These are phyloP conservation scores for Viola pubescens DNA, from an alignment of 441 rosid species.

Conservation along the genomic window DNA sequence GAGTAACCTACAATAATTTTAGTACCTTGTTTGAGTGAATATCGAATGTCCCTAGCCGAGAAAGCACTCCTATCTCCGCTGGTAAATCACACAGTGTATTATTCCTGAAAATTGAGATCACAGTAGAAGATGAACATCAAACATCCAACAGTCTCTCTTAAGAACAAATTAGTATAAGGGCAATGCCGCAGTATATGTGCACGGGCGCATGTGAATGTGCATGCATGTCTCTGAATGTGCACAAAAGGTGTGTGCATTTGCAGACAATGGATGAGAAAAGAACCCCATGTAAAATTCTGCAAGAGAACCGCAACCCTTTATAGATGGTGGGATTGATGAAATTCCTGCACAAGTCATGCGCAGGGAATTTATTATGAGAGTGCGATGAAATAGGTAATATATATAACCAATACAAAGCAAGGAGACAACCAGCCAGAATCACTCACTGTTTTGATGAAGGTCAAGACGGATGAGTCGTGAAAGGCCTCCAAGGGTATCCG, in stretches of 20 bases:
- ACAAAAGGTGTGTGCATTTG: conserved; percentile 6
- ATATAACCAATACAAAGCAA: conserved; percentile 10
- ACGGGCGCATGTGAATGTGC: no score
- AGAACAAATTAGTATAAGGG: no score
- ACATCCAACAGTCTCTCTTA: neutral
- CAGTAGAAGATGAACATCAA: conserved; percentile 8
- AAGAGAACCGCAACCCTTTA: conserved; percentile 67
- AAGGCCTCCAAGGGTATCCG: conserved; percentile 69
- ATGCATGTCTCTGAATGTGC: neutral
- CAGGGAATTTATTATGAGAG: conserved; percentile 15
- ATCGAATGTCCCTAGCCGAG: conserved; percentile 72
- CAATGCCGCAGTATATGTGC: no score
- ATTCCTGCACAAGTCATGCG: conserved; percentile 43
- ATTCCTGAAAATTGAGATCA: conserved; percentile 44
- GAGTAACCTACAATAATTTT: conserved; percentile 12
- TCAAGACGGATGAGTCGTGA: conserved; percentile 81
- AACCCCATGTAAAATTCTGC: conserved; percentile 86
- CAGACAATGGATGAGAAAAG: conserved; percentile 25
- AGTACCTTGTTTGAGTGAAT: conserved; percentile 79
- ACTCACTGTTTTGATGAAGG: conserved; percentile 90
- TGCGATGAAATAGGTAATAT: conserved; percentile 1
- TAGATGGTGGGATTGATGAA: conserved; percentile 55
- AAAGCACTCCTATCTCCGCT: conserved; percentile 55
- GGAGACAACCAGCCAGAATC: conserved; percentile 10
- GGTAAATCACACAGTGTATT: conserved; percentile 63